These are phyloP conservation scores for Scleromitrula shiraiana DNA, from an alignment of 2,329 filamentous ascomycete species.

Conservation along the genomic window DNA sequence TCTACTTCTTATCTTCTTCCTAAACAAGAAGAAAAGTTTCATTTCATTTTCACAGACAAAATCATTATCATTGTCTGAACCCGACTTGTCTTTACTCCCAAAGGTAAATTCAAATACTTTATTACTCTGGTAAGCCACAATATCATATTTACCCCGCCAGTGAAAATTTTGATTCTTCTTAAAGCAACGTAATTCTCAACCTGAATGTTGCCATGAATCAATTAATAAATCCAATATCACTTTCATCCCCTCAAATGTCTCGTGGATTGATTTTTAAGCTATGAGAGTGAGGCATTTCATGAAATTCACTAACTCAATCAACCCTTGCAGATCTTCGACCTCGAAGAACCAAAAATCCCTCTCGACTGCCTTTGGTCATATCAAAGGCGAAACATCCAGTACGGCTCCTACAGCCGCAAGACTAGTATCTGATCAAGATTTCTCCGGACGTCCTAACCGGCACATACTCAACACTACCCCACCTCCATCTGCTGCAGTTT, in stretches of 20 bases:
- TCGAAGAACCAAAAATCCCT: not conserved
- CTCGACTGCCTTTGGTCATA: slow-evolving; percentile 53
- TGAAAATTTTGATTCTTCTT: not conserved
- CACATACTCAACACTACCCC: slow-evolving; percentile 61
- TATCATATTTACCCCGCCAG: not conserved
- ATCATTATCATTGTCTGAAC: not conserved
- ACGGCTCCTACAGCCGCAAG: slow-evolving; percentile 57
- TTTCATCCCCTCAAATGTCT: too few relatives aligned
- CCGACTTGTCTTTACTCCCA: not conserved
- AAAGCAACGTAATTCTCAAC: not conserved
- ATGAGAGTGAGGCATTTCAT: slow-evolving; percentile 4
- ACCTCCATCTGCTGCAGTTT: slow-evolving; percentile 47
- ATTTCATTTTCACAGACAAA: too few relatives aligned
- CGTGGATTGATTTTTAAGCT: not conserved
- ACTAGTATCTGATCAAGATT: slow-evolving; percentile 62
- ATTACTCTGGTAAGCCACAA: not conserved
- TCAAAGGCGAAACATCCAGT: slow-evolving; percentile 52
- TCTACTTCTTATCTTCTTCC: not conserved
- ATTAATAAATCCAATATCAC: too few relatives aligned
- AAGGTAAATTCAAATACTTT: too few relatives aligned
- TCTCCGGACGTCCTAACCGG: slow-evolving; percentile 54
- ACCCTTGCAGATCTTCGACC: slow-evolving; percentile 2
- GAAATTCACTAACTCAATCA: not conserved
- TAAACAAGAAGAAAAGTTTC: too few relatives aligned
- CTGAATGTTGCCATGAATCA: not conserved